A percentile compares a stretch with the other conserved stretches of the same genome.
These are phyloP conservation scores for Aspergillus texensis DNA, from an alignment of 2,329 filamentous ascomycete species.

Conservation along the genomic window DNA sequence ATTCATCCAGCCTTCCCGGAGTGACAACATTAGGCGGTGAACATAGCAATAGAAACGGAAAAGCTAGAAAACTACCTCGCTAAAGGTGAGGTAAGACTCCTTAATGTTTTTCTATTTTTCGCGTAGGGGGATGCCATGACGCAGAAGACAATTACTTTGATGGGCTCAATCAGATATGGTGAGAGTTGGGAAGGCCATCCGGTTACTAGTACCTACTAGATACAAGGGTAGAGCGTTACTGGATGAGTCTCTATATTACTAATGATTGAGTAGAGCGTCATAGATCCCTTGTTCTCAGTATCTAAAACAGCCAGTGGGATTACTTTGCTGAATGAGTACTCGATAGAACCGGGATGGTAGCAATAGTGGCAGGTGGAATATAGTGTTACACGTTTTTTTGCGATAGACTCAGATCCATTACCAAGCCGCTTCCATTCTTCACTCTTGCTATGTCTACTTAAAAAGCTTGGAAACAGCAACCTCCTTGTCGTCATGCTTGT, in stretches of 20 bases:
- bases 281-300: neutral
- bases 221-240: neutral
- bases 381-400: constrained; percentile 29
- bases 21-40: neutral
- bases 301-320: neutral
- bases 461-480: constrained; percentile 41
- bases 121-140: neutral
- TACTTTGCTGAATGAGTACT: neutral
- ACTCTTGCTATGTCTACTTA: constrained; percentile 31
- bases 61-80: no score
- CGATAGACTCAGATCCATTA: neutral
- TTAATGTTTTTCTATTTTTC: no score
- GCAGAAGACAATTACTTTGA: neutral
- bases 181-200: neutral
- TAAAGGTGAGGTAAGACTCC: neutral
- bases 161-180: neutral
- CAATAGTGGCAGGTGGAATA: neutral
- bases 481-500: constrained; percentile 99
- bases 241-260: neutral
- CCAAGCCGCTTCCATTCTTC: constrained; percentile 4
- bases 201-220: neutral
- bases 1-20: no score
- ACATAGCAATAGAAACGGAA: neutral
- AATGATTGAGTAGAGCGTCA: neutral
- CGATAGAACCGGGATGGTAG: neutral